Conservation (phyloP, 2,329 filamentous ascomycete genomes). For the Biscogniauxia marginata region DNA sequence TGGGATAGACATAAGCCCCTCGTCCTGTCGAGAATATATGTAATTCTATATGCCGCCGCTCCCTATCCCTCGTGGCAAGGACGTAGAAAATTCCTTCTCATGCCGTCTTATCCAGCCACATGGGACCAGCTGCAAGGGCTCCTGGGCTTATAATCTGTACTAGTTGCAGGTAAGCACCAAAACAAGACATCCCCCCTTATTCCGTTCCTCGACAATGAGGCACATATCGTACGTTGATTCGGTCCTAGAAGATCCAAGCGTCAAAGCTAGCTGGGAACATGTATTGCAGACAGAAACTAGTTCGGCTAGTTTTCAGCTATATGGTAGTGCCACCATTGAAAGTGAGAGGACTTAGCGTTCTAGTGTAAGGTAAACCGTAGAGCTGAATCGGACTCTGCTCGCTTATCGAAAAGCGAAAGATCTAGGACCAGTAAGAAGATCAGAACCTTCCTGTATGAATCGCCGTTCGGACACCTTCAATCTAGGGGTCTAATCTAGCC, state of each 20-base stretch:
- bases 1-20: background rate
- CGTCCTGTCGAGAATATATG: background rate
- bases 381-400: background rate
- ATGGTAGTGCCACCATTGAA: background rate
- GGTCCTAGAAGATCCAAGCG: background rate
- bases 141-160: background rate
- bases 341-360: background rate
- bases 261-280: background rate
- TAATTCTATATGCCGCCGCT: background rate
- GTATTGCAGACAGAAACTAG: background rate
- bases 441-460: background rate
- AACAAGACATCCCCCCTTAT: background rate
- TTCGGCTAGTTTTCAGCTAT: background rate
- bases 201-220: background rate
- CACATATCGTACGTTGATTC: background rate
- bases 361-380: too few relatives aligned
- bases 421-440: background rate
- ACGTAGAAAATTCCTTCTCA: background rate
- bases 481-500: background rate
- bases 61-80: background rate
- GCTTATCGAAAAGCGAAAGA: background rate
- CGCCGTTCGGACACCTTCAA: background rate
- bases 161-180: background rate
- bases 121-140: background rate
- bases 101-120: background rate